Conservation (phyloP, 257 asterid species). For the Ehretia macrophylla region DNA sequence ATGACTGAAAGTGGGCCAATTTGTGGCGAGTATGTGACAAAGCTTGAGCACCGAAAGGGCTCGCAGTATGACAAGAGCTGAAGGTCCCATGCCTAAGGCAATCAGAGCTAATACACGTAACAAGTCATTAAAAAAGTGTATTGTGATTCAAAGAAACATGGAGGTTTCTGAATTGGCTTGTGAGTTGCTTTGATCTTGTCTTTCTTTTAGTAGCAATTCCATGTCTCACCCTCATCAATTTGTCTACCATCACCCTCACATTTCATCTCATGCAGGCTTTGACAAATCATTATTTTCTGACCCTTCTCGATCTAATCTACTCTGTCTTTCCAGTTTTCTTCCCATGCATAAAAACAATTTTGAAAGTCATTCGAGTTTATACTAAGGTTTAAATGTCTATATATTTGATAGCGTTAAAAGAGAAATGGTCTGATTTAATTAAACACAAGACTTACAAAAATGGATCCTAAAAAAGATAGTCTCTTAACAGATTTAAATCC, state of each 20-base stretch:
- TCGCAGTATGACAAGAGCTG: constrained; percentile 16
- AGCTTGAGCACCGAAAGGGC: constrained; percentile 47
- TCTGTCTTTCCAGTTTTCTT: too few species aligned
- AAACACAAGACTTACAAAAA: too few species aligned
- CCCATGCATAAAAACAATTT: too few species aligned
- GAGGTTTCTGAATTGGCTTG: constrained; percentile 27
- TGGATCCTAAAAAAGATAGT: too few species aligned
- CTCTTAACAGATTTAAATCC: too few species aligned
- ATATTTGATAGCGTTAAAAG: too few species aligned
- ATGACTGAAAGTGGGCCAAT: constrained; percentile 36
- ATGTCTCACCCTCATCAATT: constrained; percentile 27
- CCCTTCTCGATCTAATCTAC: too few species aligned
- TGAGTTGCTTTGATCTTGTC: constrained; percentile 28
- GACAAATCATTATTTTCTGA: too few species aligned
- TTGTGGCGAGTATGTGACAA: constrained; percentile 25
- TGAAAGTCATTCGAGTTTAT: too few species aligned
- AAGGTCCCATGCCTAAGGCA: constrained; percentile 10
- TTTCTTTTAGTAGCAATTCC: constrained; percentile 32
- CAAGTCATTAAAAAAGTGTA: background rate
- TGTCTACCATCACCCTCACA: constrained; percentile 19
- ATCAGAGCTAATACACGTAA: background rate
- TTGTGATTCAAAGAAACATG: constrained; percentile 2
- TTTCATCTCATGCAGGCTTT: background rate
- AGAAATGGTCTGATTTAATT: too few species aligned
- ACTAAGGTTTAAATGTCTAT: too few species aligned